Evolutionary conservation across 306 rosid genomes (phyloP).

Genomic region (Trifolium pratense): DNA sequence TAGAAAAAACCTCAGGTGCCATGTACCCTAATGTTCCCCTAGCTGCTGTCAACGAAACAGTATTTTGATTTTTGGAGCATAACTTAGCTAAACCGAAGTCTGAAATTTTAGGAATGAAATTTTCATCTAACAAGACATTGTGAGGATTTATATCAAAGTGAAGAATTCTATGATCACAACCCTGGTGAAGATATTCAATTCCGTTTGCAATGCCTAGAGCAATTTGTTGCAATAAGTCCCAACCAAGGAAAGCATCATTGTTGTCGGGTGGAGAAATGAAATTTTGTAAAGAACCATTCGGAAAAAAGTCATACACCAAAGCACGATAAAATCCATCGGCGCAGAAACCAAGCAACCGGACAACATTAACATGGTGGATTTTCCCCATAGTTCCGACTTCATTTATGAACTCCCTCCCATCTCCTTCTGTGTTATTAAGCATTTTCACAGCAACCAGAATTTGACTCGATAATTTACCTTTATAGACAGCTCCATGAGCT

Average conservation of each 20-base stretch:
- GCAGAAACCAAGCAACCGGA: slow-evolving; percentile 27
- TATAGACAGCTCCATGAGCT: slow-evolving; percentile 26
- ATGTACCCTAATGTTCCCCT: slow-evolving; percentile 28
- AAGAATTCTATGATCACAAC: slow-evolving; percentile 24
- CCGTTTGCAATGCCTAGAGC: background rate
- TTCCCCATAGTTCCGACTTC: slow-evolving; percentile 22
- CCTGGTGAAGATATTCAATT: slow-evolving; percentile 7
- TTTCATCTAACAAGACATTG: slow-evolving; percentile 6
- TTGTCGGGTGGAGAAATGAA: background rate
- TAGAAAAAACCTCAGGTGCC: slow-evolving; percentile 28
- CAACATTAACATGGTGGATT: slow-evolving; percentile 15
- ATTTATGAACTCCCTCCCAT: slow-evolving; percentile 16
- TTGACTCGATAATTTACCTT: background rate
- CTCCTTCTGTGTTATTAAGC: background rate
- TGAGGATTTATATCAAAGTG: slow-evolving; percentile 27
- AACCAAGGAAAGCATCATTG: slow-evolving; percentile 2
- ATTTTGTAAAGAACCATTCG: background rate
- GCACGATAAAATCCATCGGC: slow-evolving; percentile 25
- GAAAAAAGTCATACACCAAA: slow-evolving; percentile 10
- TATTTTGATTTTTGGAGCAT: slow-evolving; percentile 5
- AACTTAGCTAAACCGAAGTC: slow-evolving; percentile 21
- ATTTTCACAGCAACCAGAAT: slow-evolving; percentile 11
- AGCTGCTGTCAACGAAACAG: slow-evolving; percentile 5
- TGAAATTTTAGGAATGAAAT: background rate
- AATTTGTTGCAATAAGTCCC: slow-evolving; percentile 8